phyloP scores from a whole-genome alignment of 768 basidiomycete species.

The Russula olivacea region DNA sequence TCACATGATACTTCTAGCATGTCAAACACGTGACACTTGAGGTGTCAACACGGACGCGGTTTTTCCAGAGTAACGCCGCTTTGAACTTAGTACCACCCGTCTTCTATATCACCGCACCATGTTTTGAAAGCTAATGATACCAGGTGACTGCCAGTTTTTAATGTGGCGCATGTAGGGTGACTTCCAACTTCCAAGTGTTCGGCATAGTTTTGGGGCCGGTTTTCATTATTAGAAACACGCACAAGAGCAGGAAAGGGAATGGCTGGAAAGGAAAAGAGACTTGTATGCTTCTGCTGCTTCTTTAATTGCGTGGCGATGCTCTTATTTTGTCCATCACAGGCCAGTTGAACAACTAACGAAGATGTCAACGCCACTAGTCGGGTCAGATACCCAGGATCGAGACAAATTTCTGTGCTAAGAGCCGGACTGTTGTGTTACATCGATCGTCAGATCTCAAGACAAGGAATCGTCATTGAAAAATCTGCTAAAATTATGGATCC shows the following conservation, averaged over 20 bases:
- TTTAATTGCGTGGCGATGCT: conserved; percentile 5
- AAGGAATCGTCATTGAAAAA: not conserved
- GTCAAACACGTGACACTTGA: not conserved
- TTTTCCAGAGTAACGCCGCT: too few relatives aligned
- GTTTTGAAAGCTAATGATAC: not conserved
- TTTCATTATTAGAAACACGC: not conserved
- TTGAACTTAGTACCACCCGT: too few relatives aligned
- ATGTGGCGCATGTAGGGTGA: not conserved
- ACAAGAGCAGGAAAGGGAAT: not conserved
- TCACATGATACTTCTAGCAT: not conserved
- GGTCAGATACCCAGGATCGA: not conserved
- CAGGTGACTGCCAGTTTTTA: not conserved
- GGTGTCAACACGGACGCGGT: too few relatives aligned
- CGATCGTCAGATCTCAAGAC: conserved; percentile 6
- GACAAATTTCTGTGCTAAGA: conserved; percentile 2
- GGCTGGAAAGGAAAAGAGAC: not conserved
- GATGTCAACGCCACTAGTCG: conserved; percentile 1
- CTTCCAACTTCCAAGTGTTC: not conserved
- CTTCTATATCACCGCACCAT: not conserved
- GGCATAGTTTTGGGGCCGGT: not conserved
- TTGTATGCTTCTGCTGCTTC: conserved; percentile 3
- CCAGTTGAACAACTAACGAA: not conserved
- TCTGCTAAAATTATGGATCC: not conserved
- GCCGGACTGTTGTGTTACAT: not conserved
- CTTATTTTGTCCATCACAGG: not conserved